Conservation (phyloP, 2,329 filamentous ascomycete genomes). For the Canariomyces notabilis region DNA sequence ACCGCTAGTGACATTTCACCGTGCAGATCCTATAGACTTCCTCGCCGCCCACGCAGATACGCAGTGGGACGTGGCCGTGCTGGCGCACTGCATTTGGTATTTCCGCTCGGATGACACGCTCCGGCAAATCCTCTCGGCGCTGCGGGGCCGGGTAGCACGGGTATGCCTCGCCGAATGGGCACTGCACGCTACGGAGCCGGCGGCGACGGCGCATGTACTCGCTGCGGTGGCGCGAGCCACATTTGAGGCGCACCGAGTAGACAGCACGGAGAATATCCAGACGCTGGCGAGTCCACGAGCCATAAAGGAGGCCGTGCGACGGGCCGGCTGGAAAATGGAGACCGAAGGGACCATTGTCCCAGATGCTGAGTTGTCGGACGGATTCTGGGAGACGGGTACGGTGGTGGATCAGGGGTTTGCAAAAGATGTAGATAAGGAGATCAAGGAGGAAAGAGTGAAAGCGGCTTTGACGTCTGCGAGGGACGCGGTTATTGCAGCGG, state of each 20-base stretch:
- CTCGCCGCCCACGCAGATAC: constrained; percentile 25
- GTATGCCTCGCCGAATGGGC: constrained; percentile 45
- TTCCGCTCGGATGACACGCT: constrained; percentile 39
- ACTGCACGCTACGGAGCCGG: constrained; percentile 34
- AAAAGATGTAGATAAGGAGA: constrained; percentile 29
- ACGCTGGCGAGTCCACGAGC: constrained; percentile 39
- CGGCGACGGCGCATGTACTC: constrained; percentile 45
- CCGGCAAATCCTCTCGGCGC: constrained; percentile 32
- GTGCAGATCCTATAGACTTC: constrained; percentile 33
- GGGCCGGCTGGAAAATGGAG: constrained; percentile 35
- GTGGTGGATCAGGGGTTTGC: constrained; percentile 30
- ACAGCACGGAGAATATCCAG: constrained; percentile 43
- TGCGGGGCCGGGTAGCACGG: constrained; percentile 30
- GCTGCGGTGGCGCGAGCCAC: constrained; percentile 42
- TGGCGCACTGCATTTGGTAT: constrained; percentile 51
- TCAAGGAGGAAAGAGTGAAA: constrained; percentile 28
- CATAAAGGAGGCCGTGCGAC: constrained; percentile 34
- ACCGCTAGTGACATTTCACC: constrained; percentile 39
- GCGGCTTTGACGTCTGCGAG: constrained; percentile 28
- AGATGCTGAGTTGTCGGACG: constrained; percentile 39
- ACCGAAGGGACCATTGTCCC: constrained; percentile 34
- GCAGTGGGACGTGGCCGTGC: constrained; percentile 41
- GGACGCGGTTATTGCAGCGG: constrained; percentile 30
- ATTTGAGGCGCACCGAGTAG: constrained; percentile 37
- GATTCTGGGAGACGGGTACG: constrained; percentile 40